Evolutionary conservation across 768 basidiomycete species (phyloP).

Genomic region (Lentinus brumalis): DNA sequence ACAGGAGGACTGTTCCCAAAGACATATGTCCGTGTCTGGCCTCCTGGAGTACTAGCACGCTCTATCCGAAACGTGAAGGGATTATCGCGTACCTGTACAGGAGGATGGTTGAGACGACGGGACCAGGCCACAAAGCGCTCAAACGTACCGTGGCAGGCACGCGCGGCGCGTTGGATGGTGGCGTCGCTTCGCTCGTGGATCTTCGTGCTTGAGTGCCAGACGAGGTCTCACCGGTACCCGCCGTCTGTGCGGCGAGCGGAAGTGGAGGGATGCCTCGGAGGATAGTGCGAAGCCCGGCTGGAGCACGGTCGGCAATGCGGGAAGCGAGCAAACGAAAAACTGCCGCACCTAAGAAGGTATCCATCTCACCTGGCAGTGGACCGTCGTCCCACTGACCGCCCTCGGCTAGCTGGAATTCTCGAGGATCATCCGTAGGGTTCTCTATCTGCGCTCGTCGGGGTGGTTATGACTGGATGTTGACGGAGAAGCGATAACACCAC

Average conservation of each 20-base stretch:
- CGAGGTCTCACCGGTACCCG: constrained; percentile 2
- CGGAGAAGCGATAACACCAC: constrained; percentile 6
- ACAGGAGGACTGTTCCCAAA: constrained; percentile 37
- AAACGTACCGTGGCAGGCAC: constrained; percentile 2
- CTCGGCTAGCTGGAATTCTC: constrained; percentile 52
- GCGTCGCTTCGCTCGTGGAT: neutral
- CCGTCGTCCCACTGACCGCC: constrained; percentile 29
- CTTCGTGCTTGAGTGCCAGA: constrained; percentile 1
- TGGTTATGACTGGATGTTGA: neutral
- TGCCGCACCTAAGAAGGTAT: constrained; percentile 50
- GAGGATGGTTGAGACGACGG: constrained; percentile 16
- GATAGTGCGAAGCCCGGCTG: constrained; percentile 24
- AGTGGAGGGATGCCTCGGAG: constrained; percentile 5
- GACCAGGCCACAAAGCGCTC: neutral
- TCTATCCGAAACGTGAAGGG: constrained; percentile 26
- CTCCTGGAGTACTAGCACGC: constrained; percentile 26
- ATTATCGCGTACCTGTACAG: constrained; percentile 4
- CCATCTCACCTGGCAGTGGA: constrained; percentile 33
- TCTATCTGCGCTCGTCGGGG: constrained; percentile 55
- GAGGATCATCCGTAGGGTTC: constrained; percentile 73
- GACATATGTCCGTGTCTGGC: constrained; percentile 37
- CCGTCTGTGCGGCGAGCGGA: neutral
- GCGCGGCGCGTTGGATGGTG: neutral
- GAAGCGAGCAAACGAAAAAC: neutral
- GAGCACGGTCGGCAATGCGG: neutral